Evolutionary conservation across 2,329 filamentous ascomycete genomes (phyloP).

Genomic region (Aspergillus flavus): DNA sequence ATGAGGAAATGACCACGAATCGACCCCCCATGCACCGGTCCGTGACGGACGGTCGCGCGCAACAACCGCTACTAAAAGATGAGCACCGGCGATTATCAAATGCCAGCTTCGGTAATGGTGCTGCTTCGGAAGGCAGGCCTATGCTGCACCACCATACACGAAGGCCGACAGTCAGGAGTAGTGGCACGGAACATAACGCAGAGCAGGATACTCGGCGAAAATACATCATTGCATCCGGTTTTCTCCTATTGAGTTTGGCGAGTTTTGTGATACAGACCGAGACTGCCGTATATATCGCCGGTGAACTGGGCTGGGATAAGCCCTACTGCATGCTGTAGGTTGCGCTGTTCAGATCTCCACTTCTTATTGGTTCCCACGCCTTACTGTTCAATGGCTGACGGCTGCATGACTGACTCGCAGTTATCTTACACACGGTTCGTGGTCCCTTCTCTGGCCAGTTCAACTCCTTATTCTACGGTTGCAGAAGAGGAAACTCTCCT

Average conservation of each 20-base stretch:
- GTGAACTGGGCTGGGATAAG: slow-evolving; percentile 91
- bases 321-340: slow-evolving; percentile 97
- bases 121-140: slow-evolving; percentile 37
- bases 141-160: slow-evolving; percentile 51
- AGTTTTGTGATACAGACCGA: slow-evolving; percentile 95
- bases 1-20: slow-evolving; percentile 49
- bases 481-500: slow-evolving; percentile 76
- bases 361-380: neutral
- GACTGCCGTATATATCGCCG: slow-evolving; percentile 91
- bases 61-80: slow-evolving; percentile 58
- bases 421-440: slow-evolving; percentile 92
- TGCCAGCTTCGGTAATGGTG: slow-evolving; percentile 30
- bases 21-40: slow-evolving; percentile 53
- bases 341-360: neutral
- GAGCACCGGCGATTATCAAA: slow-evolving; percentile 42
- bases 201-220: slow-evolving; percentile 72
- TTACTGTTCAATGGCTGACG: neutral
- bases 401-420: slow-evolving; percentile 36
- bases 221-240: slow-evolving; percentile 84
- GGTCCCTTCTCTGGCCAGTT: slow-evolving; percentile 83
- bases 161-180: slow-evolving; percentile 73
- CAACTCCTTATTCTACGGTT: slow-evolving; percentile 80
- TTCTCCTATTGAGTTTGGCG: slow-evolving; percentile 78
- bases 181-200: slow-evolving; percentile 68
- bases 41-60: slow-evolving; percentile 48